A percentile compares a stretch with the other conserved stretches of the same genome.
Evolutionary conservation across 1,284 basidiomycete species (phyloP).

Genomic region (Gymnopus androsaceus): DNA sequence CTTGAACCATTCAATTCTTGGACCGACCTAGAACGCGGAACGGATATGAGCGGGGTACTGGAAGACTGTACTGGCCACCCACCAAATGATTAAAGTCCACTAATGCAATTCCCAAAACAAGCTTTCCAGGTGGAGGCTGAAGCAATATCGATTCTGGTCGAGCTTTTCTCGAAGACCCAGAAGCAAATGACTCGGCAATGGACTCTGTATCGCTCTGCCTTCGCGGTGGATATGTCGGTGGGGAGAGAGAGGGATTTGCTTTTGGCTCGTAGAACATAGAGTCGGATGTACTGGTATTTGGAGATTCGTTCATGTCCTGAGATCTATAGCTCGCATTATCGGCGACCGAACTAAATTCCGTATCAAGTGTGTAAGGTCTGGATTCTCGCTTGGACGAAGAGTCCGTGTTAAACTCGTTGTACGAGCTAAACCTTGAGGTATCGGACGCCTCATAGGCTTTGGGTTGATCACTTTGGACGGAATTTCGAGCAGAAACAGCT

Average conservation of each 20-base stretch:
- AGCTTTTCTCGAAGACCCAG: slow-evolving; percentile 69
- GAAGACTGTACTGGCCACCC: slow-evolving; percentile 25
- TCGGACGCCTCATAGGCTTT: slow-evolving; percentile 19
- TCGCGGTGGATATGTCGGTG: slow-evolving; percentile 60
- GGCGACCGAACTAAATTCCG: slow-evolving; percentile 52
- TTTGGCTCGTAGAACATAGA: slow-evolving; percentile 48
- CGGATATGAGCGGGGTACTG: slow-evolving; percentile 18
- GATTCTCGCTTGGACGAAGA: slow-evolving; percentile 45
- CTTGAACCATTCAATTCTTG: slow-evolving; percentile 81
- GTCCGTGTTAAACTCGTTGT: slow-evolving; percentile 18
- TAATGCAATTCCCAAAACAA: slow-evolving; percentile 82
- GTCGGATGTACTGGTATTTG: slow-evolving; percentile 51
- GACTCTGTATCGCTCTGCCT: slow-evolving; percentile 54
- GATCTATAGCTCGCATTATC: slow-evolving; percentile 53
- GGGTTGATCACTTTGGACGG: slow-evolving; percentile 27
- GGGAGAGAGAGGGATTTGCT: slow-evolving; percentile 24
- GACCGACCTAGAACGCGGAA: slow-evolving; percentile 70
- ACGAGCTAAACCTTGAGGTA: slow-evolving; percentile 26
- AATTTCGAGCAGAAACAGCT: slow-evolving; percentile 44
- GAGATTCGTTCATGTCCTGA: slow-evolving; percentile 46
- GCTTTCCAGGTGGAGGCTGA: slow-evolving; percentile 54
- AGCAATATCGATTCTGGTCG: slow-evolving; percentile 76
- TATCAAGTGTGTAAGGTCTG: slow-evolving; percentile 49
- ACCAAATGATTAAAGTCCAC: slow-evolving; percentile 92
- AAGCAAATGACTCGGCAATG: slow-evolving; percentile 57